Evolutionary conservation across 192 early-diverging fungal genomes (phyloP).

Genomic region (Geosiphon pyriformis): DNA sequence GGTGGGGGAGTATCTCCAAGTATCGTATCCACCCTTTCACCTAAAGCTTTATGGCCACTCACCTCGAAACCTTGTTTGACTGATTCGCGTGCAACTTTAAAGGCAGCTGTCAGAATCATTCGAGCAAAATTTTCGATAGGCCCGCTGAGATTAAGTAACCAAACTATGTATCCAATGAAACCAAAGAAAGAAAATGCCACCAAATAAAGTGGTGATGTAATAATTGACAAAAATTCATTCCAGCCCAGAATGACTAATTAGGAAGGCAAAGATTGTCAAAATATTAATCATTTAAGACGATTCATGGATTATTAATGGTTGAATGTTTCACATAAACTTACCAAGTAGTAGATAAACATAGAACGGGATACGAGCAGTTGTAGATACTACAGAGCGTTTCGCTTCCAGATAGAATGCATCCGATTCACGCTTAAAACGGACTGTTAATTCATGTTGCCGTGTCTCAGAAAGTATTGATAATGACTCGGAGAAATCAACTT

Average conservation of each 20-base stretch:
- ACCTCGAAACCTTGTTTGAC: not conserved
- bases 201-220: slow-evolving; percentile 83
- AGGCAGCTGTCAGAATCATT: slow-evolving; percentile 17
- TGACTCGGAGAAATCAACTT: slow-evolving; percentile 57
- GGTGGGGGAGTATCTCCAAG: not conserved
- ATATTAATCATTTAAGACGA: not conserved
- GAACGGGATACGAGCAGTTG: slow-evolving; percentile 77
- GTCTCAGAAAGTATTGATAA: slow-evolving; percentile 56
- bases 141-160: slow-evolving; percentile 61
- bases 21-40: not conserved
- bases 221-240: slow-evolving; percentile 88
- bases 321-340: not conserved
- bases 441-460: slow-evolving; percentile 63
- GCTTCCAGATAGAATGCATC: slow-evolving; percentile 93
- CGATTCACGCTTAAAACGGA: slow-evolving; percentile 82
- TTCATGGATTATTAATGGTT: not conserved
- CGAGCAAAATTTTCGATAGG: slow-evolving; percentile 44
- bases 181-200: slow-evolving; percentile 56
- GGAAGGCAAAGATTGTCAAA: not conserved
- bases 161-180: slow-evolving; percentile 53
- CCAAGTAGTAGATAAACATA: slow-evolving; percentile 70
- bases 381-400: slow-evolving; percentile 87
- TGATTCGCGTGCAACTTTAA: not conserved
- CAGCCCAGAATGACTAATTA: slow-evolving; percentile 78
- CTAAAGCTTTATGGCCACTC: not conserved